phyloP scores from a whole-genome alignment of 805 yeast species.

The Maudiozyma saulgeensis region DNA sequence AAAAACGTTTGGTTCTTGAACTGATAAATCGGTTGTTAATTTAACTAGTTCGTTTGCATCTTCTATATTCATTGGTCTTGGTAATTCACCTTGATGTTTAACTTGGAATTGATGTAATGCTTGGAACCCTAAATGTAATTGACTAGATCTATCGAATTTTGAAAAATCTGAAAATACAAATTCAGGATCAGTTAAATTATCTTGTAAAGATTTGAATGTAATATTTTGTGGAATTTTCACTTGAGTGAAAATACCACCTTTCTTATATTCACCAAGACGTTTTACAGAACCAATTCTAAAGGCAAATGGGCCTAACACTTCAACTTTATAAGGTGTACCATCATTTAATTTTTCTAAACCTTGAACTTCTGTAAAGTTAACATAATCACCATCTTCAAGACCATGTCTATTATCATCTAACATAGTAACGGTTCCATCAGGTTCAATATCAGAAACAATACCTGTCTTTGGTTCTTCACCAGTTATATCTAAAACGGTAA shows the following conservation, averaged over 20 bases:
- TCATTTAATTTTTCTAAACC: slow-evolving; percentile 70
- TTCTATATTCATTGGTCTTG: slow-evolving; percentile 63
- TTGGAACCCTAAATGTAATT: slow-evolving; percentile 84
- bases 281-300: slow-evolving; percentile 54
- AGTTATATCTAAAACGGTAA: slow-evolving; percentile 71
- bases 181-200: slow-evolving; percentile 72
- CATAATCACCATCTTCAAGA: slow-evolving; percentile 82
- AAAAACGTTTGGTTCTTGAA: slow-evolving; percentile 43
- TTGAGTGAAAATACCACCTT: slow-evolving; percentile 88
- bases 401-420: slow-evolving; percentile 90
- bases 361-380: slow-evolving; percentile 75
- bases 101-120: slow-evolving; percentile 70
- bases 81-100: slow-evolving; percentile 54
- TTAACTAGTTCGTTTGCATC: slow-evolving; percentile 63
- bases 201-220: slow-evolving; percentile 51
- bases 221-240: slow-evolving; percentile 71
- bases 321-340: slow-evolving; percentile 64
- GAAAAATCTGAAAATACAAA: slow-evolving; percentile 79
- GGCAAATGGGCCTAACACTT: slow-evolving; percentile 91
- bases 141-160: slow-evolving; percentile 85
- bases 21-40: slow-evolving; percentile 49
- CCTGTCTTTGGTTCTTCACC: slow-evolving; percentile 92
- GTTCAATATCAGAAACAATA: slow-evolving; percentile 80
- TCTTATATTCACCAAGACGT: slow-evolving; percentile 55
- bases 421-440: slow-evolving; percentile 85